These are phyloP conservation scores for Nitzschia sp. DNA, from an alignment of 108 stramenopile genomes.

Conservation along the genomic window DNA sequence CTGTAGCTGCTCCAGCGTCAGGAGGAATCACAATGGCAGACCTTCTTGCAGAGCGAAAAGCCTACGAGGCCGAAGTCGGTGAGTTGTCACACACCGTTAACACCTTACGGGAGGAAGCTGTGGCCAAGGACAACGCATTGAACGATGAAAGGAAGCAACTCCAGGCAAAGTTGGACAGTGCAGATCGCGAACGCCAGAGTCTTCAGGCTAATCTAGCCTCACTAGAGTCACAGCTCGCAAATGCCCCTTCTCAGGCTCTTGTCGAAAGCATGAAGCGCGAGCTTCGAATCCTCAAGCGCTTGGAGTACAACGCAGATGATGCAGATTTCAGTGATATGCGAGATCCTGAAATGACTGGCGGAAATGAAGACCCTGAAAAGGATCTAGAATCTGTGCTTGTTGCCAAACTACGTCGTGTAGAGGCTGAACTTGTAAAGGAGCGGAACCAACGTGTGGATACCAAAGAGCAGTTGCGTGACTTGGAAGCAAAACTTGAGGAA, in stretches of 20 bases:
- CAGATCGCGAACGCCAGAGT: constrained; percentile 52
- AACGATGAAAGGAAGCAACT: constrained; percentile 40
- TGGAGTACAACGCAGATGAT: constrained; percentile 86
- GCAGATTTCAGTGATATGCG: constrained; percentile 52
- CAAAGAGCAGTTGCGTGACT: constrained; percentile 37
- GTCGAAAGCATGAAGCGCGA: constrained; percentile 85
- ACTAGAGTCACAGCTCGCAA: constrained; percentile 58
- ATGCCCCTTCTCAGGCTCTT: constrained; percentile 62
- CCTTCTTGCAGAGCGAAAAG: constrained; percentile 74
- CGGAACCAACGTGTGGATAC: constrained; percentile 55
- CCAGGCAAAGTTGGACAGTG: constrained; percentile 48
- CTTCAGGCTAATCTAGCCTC: constrained; percentile 47
- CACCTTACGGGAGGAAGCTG: constrained; percentile 73
- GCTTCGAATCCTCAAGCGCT: constrained; percentile 76
- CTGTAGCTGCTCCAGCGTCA: constrained; percentile 36
- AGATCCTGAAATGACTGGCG: constrained; percentile 71
- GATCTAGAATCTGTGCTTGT: constrained; percentile 85
- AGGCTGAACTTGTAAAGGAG: constrained; percentile 83
- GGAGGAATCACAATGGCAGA: constrained; percentile 59
- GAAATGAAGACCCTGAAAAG: constrained; percentile 52
- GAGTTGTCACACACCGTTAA: constrained; percentile 68
- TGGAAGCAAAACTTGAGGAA: constrained; percentile 40
- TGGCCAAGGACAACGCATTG: constrained; percentile 56
- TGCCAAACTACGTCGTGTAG: constrained; percentile 70
- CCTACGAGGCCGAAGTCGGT: constrained; percentile 82